Evolutionary conservation across 106 monocot genomes (phyloP), one percentile per base, ranked within the genome.

Genomic region (Acorus calamus): DNA sequence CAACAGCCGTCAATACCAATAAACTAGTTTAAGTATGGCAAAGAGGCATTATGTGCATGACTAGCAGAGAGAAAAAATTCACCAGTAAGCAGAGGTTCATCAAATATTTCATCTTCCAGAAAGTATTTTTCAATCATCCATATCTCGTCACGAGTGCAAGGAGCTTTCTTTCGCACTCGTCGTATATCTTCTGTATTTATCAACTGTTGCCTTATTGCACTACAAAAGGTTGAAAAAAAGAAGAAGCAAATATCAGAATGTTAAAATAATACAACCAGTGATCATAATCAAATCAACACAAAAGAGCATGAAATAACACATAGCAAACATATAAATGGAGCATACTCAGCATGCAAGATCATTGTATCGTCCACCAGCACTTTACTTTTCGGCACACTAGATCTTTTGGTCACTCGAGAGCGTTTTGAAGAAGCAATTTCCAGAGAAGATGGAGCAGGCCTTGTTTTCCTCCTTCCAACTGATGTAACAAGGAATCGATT

Each of bases 341-440:
- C 91, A 50, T 86, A 99, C 98, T 99, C 98, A 56, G 98, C 91
- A 81, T 92, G 98, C 63, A 99, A 77, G 52, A 99, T 86, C 81
- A 86, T 92, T 49, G 85, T 65, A 81, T 99, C 98, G 77, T 99
- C 98, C 56, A 86, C 7, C 14, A 87, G 78, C 60, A 81, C 78
- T 72, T 99, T 99, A 63, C 92, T 83, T 57, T 85, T 99, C 10
- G 67, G 75, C 14, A 66, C 73, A 46, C 73, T 81, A 14, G 50
- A 52, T 56, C 53, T 89, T 3, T 78, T 11, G 11, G 61, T 68
- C 71, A 73, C 56, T 42, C 88, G 72, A 43, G 83, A 79, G 8
- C 92, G 88, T 73, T 99, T 99, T 56, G 59, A 63, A 60, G 78
- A 75, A 52, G 79, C 50, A 43, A 66, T 52, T 61, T 72, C 79